Conservation (phyloP, 768 basidiomycete species). For the Sporobolomyces roseus region DNA sequence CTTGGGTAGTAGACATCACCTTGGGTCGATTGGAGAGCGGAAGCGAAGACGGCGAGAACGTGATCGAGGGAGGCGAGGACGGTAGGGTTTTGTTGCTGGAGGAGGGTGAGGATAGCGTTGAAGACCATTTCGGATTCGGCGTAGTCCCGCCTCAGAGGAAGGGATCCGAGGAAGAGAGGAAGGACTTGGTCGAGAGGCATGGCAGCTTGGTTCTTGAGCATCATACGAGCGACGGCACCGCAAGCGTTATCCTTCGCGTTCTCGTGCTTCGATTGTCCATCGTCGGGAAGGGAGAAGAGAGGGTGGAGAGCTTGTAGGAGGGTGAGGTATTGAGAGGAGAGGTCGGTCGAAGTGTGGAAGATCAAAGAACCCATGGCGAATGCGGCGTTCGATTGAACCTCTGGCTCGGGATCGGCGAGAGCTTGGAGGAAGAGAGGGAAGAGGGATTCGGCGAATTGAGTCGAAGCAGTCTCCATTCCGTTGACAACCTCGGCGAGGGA, state of each 20-base stretch:
- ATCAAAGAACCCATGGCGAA: conserved; percentile 89
- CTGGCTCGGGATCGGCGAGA: conserved; percentile 76
- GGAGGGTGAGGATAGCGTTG: conserved; percentile 80
- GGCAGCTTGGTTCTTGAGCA: conserved; percentile 69
- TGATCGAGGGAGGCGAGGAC: conserved; percentile 73
- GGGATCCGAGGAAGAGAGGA: conserved; percentile 70
- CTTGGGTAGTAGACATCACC: conserved; percentile 35
- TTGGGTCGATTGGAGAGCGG: conserved; percentile 67
- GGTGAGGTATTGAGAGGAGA: conserved; percentile 71
- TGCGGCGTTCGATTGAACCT: conserved; percentile 92
- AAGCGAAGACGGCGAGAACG: conserved; percentile 71
- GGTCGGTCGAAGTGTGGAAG: conserved; percentile 75
- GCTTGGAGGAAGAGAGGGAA: conserved; percentile 79
- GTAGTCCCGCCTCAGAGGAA: conserved; percentile 82
- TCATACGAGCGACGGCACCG: conserved; percentile 83
- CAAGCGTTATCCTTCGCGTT: conserved; percentile 97
- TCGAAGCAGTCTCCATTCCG: conserved; percentile 73
- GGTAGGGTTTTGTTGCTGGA: conserved; percentile 66
- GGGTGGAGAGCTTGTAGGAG: conserved; percentile 76
- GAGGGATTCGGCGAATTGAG: conserved; percentile 73
- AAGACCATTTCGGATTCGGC: conserved; percentile 63
- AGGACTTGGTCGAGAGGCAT: conserved; percentile 88
- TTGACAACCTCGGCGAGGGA: conserved; percentile 91
- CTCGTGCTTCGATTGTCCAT: conserved; percentile 59
- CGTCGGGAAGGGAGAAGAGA: conserved; percentile 65